Conservation (phyloP, 495 filamentous ascomycete genomes). For the Talaromyces stipitatus region DNA sequence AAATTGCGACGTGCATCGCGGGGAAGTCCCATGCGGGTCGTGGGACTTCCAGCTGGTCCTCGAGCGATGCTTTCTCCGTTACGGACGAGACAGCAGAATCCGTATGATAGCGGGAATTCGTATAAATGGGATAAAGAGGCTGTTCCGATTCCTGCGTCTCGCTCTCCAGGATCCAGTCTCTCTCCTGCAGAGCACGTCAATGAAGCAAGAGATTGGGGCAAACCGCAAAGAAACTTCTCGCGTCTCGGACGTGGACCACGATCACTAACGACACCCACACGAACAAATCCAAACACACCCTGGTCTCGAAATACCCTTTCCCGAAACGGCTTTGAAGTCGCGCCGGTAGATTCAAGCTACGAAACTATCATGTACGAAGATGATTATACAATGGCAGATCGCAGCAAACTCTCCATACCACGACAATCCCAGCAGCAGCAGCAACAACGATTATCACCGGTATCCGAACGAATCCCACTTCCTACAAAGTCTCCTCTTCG, state of each 20-base stretch:
- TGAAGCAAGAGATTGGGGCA: background rate
- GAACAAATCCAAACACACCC: background rate
- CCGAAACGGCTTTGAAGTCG: background rate
- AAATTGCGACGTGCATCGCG: background rate
- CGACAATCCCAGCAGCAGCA: background rate
- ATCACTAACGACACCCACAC: background rate
- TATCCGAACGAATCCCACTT: background rate
- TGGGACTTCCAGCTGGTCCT: constrained; percentile 22
- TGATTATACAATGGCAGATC: background rate
- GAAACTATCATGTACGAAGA: constrained; percentile 1
- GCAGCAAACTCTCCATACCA: background rate
- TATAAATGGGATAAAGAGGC: constrained; percentile 2
- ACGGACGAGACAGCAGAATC: background rate
- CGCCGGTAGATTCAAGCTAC: background rate
- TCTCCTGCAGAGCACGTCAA: background rate
- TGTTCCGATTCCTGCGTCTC: background rate
- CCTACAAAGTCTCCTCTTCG: background rate
- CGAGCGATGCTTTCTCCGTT: background rate
- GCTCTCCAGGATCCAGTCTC: background rate
- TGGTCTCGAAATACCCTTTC: background rate
- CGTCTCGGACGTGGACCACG: background rate
- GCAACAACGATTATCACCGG: background rate
- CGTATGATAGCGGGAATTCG: background rate
- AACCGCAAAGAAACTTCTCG: background rate
- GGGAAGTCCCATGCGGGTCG: constrained; percentile 7